phyloP scores from a whole-genome alignment of 2,329 filamentous ascomycete genomes.

The Phaeosphaeria sp. region DNA sequence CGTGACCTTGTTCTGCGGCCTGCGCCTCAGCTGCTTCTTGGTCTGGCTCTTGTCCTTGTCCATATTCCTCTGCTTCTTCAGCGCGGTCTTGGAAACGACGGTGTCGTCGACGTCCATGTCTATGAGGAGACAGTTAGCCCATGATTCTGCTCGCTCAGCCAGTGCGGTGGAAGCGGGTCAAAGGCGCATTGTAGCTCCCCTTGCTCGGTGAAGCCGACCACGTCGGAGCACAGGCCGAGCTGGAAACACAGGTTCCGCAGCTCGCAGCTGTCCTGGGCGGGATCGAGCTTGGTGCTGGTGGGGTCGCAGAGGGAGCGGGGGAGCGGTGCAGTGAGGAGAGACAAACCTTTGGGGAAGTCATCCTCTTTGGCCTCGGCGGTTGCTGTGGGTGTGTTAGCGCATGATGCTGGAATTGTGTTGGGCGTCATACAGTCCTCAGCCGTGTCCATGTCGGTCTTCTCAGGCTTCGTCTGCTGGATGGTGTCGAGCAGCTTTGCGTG shows the following conservation, averaged over 20 bases:
- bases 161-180: constrained; percentile 42
- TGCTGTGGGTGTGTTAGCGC: constrained; percentile 16
- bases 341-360: constrained; percentile 42
- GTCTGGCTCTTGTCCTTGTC: constrained; percentile 45
- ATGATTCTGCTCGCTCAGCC: constrained; percentile 36
- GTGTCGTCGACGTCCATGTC: constrained; percentile 51
- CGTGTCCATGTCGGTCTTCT: constrained; percentile 55
- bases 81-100: constrained; percentile 13
- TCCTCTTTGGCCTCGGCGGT: constrained; percentile 30
- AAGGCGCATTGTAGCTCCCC: constrained; percentile 47
- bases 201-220: constrained; percentile 46
- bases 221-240: constrained; percentile 49
- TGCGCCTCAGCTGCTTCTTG: constrained; percentile 47
- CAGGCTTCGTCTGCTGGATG: constrained; percentile 75
- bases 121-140: constrained; percentile 42
- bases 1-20: constrained; percentile 48
- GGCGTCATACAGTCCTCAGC: constrained; percentile 47
- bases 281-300: constrained; percentile 12
- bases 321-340: constrained; percentile 37
- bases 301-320: constrained; percentile 31
- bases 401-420: neutral
- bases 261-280: constrained; percentile 23
- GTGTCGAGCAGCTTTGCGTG: constrained; percentile 85
- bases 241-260: constrained; percentile 46
- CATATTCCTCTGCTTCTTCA: constrained; percentile 19